Conservation (phyloP, 2,329 filamentous ascomycete genomes). For the Chaetomiaceae sp. region DNA sequence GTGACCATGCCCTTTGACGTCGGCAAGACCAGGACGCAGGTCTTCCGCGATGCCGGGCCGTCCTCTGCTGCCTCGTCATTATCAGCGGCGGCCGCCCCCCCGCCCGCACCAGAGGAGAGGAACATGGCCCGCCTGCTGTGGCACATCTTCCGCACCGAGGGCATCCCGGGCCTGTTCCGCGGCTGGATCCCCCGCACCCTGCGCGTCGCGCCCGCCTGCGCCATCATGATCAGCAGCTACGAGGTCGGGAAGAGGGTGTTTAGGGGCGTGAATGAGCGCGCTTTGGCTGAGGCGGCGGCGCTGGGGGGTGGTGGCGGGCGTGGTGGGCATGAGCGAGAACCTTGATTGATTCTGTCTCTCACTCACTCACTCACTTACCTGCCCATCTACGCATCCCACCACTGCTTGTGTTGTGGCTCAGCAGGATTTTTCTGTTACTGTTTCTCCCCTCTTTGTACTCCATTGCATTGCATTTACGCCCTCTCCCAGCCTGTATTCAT, state of each 20-base stretch:
- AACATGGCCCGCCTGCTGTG: constrained; percentile 78
- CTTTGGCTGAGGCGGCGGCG: constrained; percentile 29
- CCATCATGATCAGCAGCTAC: constrained; percentile 99
- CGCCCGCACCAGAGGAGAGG: constrained; percentile 60
- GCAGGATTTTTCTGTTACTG: no score
- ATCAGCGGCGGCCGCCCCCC: constrained; percentile 32
- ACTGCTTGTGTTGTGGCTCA: no score
- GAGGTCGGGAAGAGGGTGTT: constrained; percentile 92
- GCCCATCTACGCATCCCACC: no score
- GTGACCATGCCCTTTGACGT: constrained; percentile 96
- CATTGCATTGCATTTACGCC: background rate
- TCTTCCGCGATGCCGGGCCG: constrained; percentile 63
- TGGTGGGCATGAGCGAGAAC: constrained; percentile 15
- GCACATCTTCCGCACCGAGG: constrained; percentile 87
- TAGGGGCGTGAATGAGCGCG: constrained; percentile 61
- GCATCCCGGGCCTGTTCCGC: constrained; percentile 73
- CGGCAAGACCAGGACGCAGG: constrained; percentile 90
- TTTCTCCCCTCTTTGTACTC: background rate
- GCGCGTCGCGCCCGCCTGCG: constrained; percentile 93
- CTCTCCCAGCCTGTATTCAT: no score
- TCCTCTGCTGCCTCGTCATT: constrained; percentile 25
- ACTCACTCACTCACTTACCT: no score
- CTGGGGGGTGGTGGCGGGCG: no score
- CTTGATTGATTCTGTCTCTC: no score
- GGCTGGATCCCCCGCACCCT: constrained; percentile 89